Evolutionary conservation across 2,329 filamentous ascomycete genomes (phyloP).

Genomic region (Neofusicoccum kwambonambiense): DNA sequence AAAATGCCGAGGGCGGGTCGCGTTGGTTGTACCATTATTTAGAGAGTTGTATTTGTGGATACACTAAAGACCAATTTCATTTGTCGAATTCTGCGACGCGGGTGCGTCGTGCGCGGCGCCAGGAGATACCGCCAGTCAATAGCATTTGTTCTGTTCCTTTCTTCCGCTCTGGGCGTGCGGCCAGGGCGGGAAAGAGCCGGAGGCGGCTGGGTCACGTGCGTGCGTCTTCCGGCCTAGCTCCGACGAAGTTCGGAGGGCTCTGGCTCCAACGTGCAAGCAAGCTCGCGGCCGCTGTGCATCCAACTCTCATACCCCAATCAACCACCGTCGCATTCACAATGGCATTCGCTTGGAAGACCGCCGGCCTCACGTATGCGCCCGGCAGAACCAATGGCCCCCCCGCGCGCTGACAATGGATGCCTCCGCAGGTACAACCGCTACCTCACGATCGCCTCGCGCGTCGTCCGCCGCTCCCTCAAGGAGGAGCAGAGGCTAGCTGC

Average conservation of each 20-base stretch:
- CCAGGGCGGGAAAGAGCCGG: neutral
- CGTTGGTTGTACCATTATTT: conserved; percentile 40
- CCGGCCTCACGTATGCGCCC: conserved; percentile 77
- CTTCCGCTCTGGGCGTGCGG: neutral
- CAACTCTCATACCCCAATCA: conserved; percentile 1
- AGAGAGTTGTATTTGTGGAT: conserved; percentile 31
- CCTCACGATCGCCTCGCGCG: conserved; percentile 90
- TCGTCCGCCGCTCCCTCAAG: conserved; percentile 95
- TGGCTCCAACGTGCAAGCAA: conserved; percentile 12
- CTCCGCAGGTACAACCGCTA: conserved; percentile 95
- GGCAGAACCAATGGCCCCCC: neutral
- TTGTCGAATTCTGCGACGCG: conserved; percentile 23
- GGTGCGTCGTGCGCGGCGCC: no score
- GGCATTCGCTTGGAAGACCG: conserved; percentile 97
- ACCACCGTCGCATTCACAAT: conserved; percentile 49
- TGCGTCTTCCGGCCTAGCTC: conserved; percentile 11
- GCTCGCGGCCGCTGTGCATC: conserved; percentile 15
- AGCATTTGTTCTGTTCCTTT: neutral
- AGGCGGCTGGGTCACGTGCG: conserved; percentile 1
- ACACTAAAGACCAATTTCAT: conserved; percentile 33
- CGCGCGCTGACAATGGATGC: conserved; percentile 28
- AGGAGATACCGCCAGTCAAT: neutral
- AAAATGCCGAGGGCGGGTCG: conserved; percentile 21
- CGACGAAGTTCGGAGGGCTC: conserved; percentile 18
- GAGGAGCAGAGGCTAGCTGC: conserved; percentile 84